Base-by-base conservation (phyloP, 768 basidiomycete genomes). In the Rhodotorula sphaerocarpa region DNA sequence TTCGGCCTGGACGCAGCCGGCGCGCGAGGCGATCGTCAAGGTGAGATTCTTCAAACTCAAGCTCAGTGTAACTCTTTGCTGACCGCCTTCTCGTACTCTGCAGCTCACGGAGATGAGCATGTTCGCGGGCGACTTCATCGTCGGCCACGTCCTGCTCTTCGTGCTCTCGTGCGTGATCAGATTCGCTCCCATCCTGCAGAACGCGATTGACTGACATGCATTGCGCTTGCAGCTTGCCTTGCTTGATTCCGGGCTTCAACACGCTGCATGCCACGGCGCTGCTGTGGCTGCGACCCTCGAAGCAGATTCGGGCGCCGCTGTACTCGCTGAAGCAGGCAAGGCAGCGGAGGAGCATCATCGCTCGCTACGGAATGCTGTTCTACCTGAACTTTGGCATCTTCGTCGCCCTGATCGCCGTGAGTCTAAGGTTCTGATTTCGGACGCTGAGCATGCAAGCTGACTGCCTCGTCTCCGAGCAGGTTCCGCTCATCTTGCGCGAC, bases 21-120 rank as follows among this genome's bases (percentile, higher is more conserved):
- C 87, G 33, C 86, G 95, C 74, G 95, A 97, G 79, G 96, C 90
- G 71, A 78, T 96, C 67, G 93, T 97, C 78, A 99, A 99, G 81
- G 87, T 91, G 65, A 20, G 27, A 99, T 89, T 97, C 70, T 95
- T 97, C 77, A 79, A n/a, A n/a, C n/a, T n/a, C n/a, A n/a, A n/a
- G n/a, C n/a, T n/a, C n/a, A 77, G 79, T 97, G 75, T 89, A 88
- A 46, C 75, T 97, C 27, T 97, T 93, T 87, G 87, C 88, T 69
- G 91, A 88, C 25, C 93, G 97, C 77, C 85, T 47, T 25, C 10
- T n/a, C 28, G 10, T 14, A 16, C 46, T 47, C 20, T 16, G n/a
- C 43, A 44, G 43, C 20, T 44, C 16, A 44, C 43, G 20, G 95
- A 99, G 77, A 79, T 97, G 75, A 88, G 88, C 47, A 75, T 97